phyloP scores from a whole-genome alignment of 805 yeast genomes.

The Kodamaea hsintzibuensis region DNA sequence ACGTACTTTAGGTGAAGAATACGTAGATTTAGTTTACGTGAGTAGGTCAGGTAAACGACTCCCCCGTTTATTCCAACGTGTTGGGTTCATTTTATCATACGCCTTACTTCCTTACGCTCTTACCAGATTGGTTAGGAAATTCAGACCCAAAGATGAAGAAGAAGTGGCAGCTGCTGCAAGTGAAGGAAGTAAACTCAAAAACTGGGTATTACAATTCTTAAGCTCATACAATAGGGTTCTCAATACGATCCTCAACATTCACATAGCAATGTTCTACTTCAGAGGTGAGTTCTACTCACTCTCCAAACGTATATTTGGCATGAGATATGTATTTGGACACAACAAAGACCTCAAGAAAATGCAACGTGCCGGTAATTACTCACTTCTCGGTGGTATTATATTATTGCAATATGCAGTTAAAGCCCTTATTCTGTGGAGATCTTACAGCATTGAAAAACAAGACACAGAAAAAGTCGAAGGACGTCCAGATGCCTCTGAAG shows the following conservation, averaged over 20 bases:
- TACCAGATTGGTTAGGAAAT: constrained; percentile 28
- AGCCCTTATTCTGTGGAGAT: constrained; percentile 32
- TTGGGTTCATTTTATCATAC: constrained; percentile 61
- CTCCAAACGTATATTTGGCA: constrained; percentile 73
- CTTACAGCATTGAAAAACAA: constrained; percentile 13
- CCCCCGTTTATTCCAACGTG: constrained; percentile 46
- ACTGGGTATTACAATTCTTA: constrained; percentile 16
- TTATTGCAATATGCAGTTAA: constrained; percentile 54
- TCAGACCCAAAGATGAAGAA: constrained; percentile 20
- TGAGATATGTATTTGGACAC: constrained; percentile 78
- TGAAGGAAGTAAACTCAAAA: constrained; percentile 4
- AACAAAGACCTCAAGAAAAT: constrained; percentile 43
- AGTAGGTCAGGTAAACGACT: constrained; percentile 50
- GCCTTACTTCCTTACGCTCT: constrained; percentile 62
- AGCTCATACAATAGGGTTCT: constrained; percentile 47
- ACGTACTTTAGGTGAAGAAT: constrained; percentile 91
- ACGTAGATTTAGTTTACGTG: constrained; percentile 77
- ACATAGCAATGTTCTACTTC: constrained; percentile 80
- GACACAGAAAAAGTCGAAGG: background rate
- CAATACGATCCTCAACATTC: constrained; percentile 62
- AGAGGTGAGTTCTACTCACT: constrained; percentile 79
- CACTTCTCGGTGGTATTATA: constrained; percentile 66
- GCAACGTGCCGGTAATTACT: constrained; percentile 62
- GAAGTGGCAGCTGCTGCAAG: constrained; percentile 7
- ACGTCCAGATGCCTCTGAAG: background rate